Evolutionary conservation across 495 filamentous ascomycete genomes (phyloP).

Genomic region (Trypethelium eluteriae): DNA sequence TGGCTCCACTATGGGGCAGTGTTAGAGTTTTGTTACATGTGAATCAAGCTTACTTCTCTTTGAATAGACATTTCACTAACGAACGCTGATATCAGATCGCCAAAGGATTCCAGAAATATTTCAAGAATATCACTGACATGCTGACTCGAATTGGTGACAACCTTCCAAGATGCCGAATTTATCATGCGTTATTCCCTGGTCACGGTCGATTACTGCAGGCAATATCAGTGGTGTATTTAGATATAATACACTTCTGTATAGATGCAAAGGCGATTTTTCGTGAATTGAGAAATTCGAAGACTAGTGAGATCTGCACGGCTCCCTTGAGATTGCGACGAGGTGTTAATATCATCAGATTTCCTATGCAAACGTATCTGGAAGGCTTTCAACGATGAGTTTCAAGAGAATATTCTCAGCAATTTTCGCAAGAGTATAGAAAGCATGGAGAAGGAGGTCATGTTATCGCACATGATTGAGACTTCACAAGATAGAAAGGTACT

Average conservation of each 20-base stretch:
- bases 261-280: slow-evolving; percentile 8
- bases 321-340: neutral
- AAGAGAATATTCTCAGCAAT: neutral
- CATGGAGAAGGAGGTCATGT: slow-evolving; percentile 1
- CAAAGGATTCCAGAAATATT: slow-evolving; percentile 8
- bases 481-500: neutral
- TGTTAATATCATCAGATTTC: neutral
- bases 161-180: neutral
- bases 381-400: neutral
- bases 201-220: slow-evolving; percentile 5
- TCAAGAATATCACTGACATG: neutral
- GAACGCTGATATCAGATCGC: neutral
- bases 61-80: neutral
- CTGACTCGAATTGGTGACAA: neutral
- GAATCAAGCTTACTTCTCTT: neutral
- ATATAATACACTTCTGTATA: neutral
- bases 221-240: neutral
- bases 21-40: slow-evolving; percentile 6
- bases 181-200: neutral
- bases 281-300: neutral
- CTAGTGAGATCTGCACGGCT: neutral
- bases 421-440: neutral
- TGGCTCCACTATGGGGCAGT: neutral
- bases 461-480: slow-evolving; percentile 3
- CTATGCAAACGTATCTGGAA: neutral